Conservation (phyloP, 2,329 filamentous ascomycete genomes). For the Fusarium sp. region DNA sequence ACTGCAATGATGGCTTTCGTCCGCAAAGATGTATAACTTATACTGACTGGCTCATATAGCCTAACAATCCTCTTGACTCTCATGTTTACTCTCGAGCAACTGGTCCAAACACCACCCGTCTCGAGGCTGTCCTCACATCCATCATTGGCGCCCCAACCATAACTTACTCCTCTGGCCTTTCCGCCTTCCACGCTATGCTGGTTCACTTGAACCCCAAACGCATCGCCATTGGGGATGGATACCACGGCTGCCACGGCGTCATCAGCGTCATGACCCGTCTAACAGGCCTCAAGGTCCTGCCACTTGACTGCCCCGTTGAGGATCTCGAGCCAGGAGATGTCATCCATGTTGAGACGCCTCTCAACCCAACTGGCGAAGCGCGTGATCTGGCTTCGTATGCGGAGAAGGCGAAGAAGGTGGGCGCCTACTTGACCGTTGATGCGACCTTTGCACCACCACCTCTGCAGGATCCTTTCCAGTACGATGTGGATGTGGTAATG, state of each 20-base stretch:
- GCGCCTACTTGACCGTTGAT: conserved; percentile 85
- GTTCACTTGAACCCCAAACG: conserved; percentile 85
- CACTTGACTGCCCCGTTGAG: conserved; percentile 74
- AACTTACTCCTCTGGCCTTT: conserved; percentile 85
- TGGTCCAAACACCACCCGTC: conserved; percentile 82
- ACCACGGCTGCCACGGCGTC: conserved; percentile 94
- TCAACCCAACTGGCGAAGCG: conserved; percentile 90
- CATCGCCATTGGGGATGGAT: conserved; percentile 85
- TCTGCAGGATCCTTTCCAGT: conserved; percentile 84
- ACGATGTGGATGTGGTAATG: conserved; percentile 88
- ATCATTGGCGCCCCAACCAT: conserved; percentile 77
- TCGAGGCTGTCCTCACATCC: conserved; percentile 83
- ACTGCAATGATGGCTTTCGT: neutral
- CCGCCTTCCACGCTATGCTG: conserved; percentile 88
- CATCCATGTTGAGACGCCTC: conserved; percentile 90
- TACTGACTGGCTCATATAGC: conserved; percentile 49
- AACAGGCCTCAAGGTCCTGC: conserved; percentile 77
- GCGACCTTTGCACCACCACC: conserved; percentile 93
- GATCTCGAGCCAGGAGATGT: conserved; percentile 82
- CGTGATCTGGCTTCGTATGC: conserved; percentile 79
- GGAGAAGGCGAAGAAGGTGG: conserved; percentile 74
- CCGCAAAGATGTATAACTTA: neutral
- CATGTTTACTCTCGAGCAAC: conserved; percentile 88
- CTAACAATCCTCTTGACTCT: conserved; percentile 64
- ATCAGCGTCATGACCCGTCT: conserved; percentile 79